Percentiles rank a stretch among this genome's conserved stretches.
These are phyloP conservation scores for Penicillium sp. DNA, from an alignment of 2,329 filamentous ascomycete species.

Conservation along the genomic window DNA sequence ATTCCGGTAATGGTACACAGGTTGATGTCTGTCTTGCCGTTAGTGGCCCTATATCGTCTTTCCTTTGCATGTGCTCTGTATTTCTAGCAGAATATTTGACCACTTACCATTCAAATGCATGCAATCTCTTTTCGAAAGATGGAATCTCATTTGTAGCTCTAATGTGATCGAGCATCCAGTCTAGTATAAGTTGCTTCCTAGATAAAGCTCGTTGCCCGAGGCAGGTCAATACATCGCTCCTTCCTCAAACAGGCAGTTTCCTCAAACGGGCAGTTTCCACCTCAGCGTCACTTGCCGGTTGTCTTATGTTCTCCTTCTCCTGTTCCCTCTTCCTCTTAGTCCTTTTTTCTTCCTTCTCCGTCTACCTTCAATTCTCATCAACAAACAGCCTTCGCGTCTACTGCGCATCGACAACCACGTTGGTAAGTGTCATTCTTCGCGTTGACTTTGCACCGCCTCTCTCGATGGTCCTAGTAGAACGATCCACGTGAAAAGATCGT, in stretches of 20 bases:
- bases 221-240: not conserved
- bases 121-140: not conserved
- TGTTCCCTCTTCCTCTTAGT: not conserved
- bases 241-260: not conserved
- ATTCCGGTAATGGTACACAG: conserved; percentile 36
- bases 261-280: not conserved
- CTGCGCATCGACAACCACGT: not conserved
- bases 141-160: not conserved
- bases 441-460: not conserved
- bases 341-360: not conserved
- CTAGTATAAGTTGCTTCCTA: not conserved
- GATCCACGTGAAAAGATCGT: not conserved
- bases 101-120: conserved; percentile 7
- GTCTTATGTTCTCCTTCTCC: not conserved
- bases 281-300: not conserved
- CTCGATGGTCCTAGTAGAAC: not conserved
- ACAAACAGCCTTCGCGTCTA: not conserved
- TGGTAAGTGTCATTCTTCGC: not conserved
- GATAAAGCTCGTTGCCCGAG: not conserved
- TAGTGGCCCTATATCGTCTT: not conserved
- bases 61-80: conserved; percentile 1
- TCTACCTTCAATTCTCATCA: not conserved
- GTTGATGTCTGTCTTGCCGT: not conserved
- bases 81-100: conserved; percentile 1
- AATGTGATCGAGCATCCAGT: not conserved